Evolutionary conservation across 148 eudicot genomes (phyloP), one percentile per base, ranked within the genome.

Genomic region (Mesembryanthemum crystallinum): DNA sequence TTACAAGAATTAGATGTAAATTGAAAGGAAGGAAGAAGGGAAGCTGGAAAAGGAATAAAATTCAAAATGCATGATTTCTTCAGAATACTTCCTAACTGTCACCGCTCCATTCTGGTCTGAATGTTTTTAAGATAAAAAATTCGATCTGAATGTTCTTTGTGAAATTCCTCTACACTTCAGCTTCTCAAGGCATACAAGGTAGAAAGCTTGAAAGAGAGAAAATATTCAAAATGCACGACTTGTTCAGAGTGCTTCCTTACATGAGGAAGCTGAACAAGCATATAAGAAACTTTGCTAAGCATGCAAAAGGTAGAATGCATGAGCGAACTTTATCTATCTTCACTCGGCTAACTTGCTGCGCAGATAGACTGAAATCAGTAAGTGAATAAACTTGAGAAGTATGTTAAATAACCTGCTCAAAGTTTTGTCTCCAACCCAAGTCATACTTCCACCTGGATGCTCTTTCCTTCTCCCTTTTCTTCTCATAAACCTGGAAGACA

Each of bases 381-480:
- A 35, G 39, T 35, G 39, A 35, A 35, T 55, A 28, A 23, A 30
- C 12, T 17, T 21, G 24, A 70, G 13, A 72, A 29, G 52, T 27
- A 37, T 13, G 45, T 7, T 21, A 32, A 64, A 39, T 37, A 70
- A 94, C 98, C 98, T 94, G 95, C 81, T 91, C 90, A 70, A 94
- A 85, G 69, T 94, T 94, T 71, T 75, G 80, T 81, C 76, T 86
- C 86, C 91, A 73, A 45, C 97, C 97, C 76, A 94, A 68, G 86
- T 94, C 97, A 47, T 94, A 94, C 86, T 90, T 94, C 98, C 98
- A 94, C 64, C 80, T 71, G 61, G 74, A 83, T 60, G 75, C 75
- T 66, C 83, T 87, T 81, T 85, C 91, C 89, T 94, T 94, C 87
- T 90, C 97, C 67, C 84, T 84, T 81, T 80, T 91, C 87, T 94